A percentile compares a stretch with the other conserved stretches of the same genome.
Evolutionary conservation across 768 basidiomycete species (phyloP).

Genomic region (Termitomyces sp.): DNA sequence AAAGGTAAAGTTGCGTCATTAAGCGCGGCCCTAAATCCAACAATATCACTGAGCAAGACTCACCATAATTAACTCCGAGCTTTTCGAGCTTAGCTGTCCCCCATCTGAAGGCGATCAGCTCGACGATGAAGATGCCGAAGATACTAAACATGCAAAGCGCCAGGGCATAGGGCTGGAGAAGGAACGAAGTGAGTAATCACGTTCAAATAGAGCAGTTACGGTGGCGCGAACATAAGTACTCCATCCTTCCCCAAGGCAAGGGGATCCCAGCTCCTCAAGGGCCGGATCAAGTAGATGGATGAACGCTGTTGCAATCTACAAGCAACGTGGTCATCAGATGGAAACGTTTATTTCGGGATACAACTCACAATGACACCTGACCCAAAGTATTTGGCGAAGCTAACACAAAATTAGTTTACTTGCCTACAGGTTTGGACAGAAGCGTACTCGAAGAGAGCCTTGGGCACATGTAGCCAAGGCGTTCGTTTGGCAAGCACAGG

Average conservation of each 20-base stretch:
- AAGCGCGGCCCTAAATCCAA: not conserved
- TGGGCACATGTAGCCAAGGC: constrained; percentile 53
- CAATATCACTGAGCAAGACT: constrained; percentile 14
- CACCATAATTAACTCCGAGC: constrained; percentile 64
- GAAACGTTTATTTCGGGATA: not conserved
- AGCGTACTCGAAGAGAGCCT: constrained; percentile 65
- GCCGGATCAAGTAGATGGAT: constrained; percentile 81
- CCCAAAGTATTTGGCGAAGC: constrained; percentile 88
- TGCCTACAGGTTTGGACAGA: not conserved
- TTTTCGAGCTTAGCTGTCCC: constrained; percentile 69
- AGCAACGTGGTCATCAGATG: not conserved
- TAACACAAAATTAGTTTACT: constrained; percentile 20
- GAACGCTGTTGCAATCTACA: constrained; percentile 84
- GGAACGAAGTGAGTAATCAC: not conserved
- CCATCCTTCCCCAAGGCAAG: constrained; percentile 75
- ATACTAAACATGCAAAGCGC: constrained; percentile 80
- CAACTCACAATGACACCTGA: constrained; percentile 78
- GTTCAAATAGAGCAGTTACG: not conserved
- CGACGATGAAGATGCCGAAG: constrained; percentile 80
- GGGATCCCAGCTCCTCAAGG: constrained; percentile 61
- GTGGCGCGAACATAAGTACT: constrained; percentile 57
- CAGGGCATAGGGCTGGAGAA: constrained; percentile 72
- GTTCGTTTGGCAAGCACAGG: constrained; percentile 61
- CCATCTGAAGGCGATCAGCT: constrained; percentile 84
- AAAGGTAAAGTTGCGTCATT: not conserved